These are phyloP conservation scores for Blastocystis sp. DNA, from an alignment of 352 stramenopile species.

Conservation along the genomic window DNA sequence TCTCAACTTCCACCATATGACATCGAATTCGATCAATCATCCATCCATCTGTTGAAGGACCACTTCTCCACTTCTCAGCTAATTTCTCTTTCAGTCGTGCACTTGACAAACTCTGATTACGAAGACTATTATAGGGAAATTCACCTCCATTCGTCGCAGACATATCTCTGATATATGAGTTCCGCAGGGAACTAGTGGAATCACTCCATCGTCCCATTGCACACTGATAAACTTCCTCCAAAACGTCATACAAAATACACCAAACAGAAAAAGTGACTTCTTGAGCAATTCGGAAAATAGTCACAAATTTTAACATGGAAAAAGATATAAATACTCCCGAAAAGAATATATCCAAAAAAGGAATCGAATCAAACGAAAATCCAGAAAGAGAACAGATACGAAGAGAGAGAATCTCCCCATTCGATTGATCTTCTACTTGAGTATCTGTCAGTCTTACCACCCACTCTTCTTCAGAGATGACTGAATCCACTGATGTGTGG, in stretches of 20 bases:
- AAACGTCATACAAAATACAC: neutral
- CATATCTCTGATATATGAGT: neutral
- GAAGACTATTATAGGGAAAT: neutral
- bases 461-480: neutral
- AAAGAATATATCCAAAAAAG: neutral
- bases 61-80: neutral
- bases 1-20: neutral
- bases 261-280: conserved; percentile 21
- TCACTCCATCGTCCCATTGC: neutral
- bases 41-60: neutral
- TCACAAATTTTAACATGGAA: neutral
- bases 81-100: neutral
- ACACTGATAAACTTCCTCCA: neutral
- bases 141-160: neutral
- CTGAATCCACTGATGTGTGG: neutral
- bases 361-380: neutral
- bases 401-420: neutral
- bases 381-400: neutral
- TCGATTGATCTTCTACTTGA: neutral
- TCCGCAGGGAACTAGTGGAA: neutral
- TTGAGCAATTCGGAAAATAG: neutral
- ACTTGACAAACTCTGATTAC: neutral
- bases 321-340: neutral
- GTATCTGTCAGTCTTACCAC: neutral
- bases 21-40: neutral